Evolutionary conservation across 345 rosid species (phyloP).

Genomic region (Lepidium aucheri): DNA sequence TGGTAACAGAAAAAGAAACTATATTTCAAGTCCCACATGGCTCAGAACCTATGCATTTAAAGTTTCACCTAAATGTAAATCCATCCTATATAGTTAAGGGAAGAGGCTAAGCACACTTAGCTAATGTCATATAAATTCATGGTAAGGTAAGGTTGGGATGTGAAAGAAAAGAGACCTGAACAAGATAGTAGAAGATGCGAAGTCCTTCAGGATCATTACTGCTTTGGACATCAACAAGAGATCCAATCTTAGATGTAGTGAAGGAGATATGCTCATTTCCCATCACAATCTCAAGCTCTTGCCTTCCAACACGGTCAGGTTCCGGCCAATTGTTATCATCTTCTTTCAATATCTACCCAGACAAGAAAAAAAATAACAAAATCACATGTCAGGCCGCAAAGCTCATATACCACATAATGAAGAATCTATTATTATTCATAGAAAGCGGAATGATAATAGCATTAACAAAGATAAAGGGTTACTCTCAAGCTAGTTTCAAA

Average conservation of each 20-base stretch:
- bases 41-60: background rate
- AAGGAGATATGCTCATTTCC: constrained; percentile 96
- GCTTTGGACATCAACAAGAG: constrained; percentile 91
- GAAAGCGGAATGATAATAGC: background rate
- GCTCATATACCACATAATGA: background rate
- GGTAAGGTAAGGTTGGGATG: background rate
- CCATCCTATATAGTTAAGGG: background rate
- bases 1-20: background rate
- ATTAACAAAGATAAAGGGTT: background rate
- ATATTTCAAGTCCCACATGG: too few relatives aligned
- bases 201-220: constrained; percentile 99
- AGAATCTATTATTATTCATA: background rate
- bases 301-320: constrained; percentile 93
- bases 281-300: constrained; percentile 98
- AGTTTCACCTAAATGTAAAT: background rate
- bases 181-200: constrained; percentile 94
- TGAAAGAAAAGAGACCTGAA: constrained; percentile 58
- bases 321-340: constrained; percentile 98
- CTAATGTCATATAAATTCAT: background rate
- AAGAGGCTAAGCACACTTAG: background rate
- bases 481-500: background rate
- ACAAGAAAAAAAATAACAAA: background rate
- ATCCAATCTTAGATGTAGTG: constrained; percentile 94
- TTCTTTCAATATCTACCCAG: constrained; percentile 89
- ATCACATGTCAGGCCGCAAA: background rate